Evolutionary conservation across 83 land plant species (phyloP).

Genomic region (Thuja plicata): DNA sequence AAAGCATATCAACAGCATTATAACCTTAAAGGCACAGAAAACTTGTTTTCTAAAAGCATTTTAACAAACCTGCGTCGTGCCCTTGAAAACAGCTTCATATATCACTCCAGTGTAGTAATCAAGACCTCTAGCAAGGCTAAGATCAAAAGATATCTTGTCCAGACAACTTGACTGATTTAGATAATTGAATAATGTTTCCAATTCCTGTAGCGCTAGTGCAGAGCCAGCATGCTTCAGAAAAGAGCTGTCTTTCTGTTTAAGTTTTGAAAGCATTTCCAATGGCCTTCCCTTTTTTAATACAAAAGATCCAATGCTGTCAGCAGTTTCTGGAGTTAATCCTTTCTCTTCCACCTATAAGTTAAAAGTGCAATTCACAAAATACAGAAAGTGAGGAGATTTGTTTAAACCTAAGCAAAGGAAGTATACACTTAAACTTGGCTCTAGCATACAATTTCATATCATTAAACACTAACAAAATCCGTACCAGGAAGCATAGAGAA

Average conservation of each 20-base stretch:
- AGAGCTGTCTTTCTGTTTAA: conserved; percentile 47
- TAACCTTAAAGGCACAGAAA: not conserved
- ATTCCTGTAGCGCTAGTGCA: conserved; percentile 56
- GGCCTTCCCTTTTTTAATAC: conserved; percentile 70
- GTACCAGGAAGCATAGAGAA: not conserved
- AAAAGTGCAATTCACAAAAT: not conserved
- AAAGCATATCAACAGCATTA: not conserved
- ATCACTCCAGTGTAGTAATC: conserved; percentile 95
- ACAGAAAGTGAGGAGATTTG: not conserved
- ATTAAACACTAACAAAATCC: not conserved
- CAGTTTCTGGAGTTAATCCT: conserved; percentile 70
- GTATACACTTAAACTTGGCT: not conserved
- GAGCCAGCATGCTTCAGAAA: conserved; percentile 55
- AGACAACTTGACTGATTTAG: conserved; percentile 61
- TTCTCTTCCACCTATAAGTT: conserved; percentile 80
- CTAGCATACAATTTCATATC: not conserved
- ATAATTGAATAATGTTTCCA: conserved; percentile 61
- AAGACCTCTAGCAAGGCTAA: conserved; percentile 91
- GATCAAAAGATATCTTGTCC: conserved; percentile 72
- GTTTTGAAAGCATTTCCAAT: conserved; percentile 51
- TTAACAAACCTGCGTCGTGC: conserved; percentile 58
- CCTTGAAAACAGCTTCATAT: conserved; percentile 86
- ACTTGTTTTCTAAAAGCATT: not conserved
- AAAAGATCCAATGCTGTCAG: conserved; percentile 73
- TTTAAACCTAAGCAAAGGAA: not conserved